phyloP scores from a whole-genome alignment of 768 basidiomycete genomes.

The Rhodotorula diobovata region DNA sequence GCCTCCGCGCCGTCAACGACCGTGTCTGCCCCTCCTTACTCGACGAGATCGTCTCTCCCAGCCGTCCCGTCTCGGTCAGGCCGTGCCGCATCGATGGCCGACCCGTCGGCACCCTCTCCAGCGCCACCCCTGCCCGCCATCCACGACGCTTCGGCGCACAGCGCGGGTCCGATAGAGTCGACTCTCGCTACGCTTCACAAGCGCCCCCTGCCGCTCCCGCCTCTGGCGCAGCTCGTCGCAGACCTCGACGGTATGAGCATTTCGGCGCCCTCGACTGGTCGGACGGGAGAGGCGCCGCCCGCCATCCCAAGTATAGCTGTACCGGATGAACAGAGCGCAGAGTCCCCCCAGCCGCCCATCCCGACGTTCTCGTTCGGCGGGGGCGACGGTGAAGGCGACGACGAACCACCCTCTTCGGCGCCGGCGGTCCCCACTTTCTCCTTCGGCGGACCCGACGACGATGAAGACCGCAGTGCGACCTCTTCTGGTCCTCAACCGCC shows the following conservation, averaged over 20 bases:
- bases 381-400: neutral
- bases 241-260: neutral
- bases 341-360: neutral
- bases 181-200: neutral
- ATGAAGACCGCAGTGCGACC: neutral
- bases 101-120: neutral
- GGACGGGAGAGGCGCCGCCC: neutral
- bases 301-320: neutral
- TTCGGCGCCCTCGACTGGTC: neutral
- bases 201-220: neutral
- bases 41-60: neutral
- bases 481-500: neutral
- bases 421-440: conserved; percentile 16
- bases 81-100: neutral
- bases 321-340: neutral
- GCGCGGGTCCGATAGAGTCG: no score
- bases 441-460: neutral
- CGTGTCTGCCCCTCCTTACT: no score
- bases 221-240: neutral
- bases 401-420: neutral
- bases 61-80: neutral
- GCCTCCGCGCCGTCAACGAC: no score
- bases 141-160: no score
- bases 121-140: no score
- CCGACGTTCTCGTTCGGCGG: conserved; percentile 1